These are phyloP conservation scores for Clarireedia hainanense DNA, from an alignment of 2,329 filamentous ascomycete genomes.

Conservation along the genomic window DNA sequence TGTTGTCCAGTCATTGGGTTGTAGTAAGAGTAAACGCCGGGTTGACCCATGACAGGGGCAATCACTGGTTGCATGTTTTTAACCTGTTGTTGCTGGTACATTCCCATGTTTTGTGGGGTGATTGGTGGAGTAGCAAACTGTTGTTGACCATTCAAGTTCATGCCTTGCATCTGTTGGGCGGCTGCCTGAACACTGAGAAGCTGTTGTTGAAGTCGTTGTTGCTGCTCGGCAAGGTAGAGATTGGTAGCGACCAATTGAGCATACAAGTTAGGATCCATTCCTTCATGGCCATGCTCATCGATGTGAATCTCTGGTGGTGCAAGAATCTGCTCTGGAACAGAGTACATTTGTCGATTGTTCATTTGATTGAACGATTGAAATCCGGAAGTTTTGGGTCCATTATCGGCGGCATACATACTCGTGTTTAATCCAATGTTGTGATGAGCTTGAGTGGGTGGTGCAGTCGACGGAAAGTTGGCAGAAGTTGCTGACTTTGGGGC, in stretches of 20 bases:
- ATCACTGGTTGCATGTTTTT: constrained; percentile 38
- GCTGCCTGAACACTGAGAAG: constrained; percentile 75
- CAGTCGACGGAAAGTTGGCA: constrained; percentile 60
- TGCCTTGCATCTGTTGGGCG: constrained; percentile 72
- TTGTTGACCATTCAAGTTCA: constrained; percentile 58
- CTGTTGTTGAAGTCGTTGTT: constrained; percentile 92
- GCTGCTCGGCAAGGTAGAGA: constrained; percentile 85
- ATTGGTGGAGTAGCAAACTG: constrained; percentile 43
- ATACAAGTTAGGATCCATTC: constrained; percentile 79
- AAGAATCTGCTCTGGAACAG: constrained; percentile 74
- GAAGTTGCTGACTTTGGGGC: constrained; percentile 80
- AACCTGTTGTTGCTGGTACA: constrained; percentile 38
- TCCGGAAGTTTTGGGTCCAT: constrained; percentile 28
- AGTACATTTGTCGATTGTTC: constrained; percentile 53
- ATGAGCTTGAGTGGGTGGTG: constrained; percentile 48
- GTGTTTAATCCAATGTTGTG: constrained; percentile 22
- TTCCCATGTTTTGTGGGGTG: constrained; percentile 43
- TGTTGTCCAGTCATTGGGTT: constrained; percentile 82
- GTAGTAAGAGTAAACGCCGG: constrained; percentile 74
- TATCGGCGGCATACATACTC: constrained; percentile 29
- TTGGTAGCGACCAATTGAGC: constrained; percentile 88
- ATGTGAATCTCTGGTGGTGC: constrained; percentile 76
- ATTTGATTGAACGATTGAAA: constrained; percentile 29
- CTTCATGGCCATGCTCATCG: constrained; percentile 58
- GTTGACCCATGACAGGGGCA: constrained; percentile 48